Conservation (phyloP, 75 land plant species). For the Selaginella moellendorffii region DNA sequence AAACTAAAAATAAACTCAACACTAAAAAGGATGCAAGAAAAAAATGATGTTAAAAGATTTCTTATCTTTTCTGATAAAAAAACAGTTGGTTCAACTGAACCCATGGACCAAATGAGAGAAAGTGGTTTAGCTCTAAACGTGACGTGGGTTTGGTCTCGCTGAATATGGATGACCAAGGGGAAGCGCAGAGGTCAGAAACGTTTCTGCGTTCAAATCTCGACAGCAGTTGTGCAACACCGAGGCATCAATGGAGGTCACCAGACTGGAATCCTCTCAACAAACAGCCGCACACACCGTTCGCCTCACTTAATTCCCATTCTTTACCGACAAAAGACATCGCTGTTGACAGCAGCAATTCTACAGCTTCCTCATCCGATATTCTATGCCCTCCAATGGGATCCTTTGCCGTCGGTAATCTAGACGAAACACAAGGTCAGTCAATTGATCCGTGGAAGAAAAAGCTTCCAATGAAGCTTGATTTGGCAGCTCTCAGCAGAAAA, state of each 20-base stretch:
- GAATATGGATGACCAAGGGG: conserved; percentile 5
- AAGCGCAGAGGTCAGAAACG: conserved; percentile 4
- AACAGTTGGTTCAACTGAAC: neutral
- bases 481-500: conserved; percentile 12
- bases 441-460: conserved; percentile 12
- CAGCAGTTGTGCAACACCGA: conserved; percentile 8
- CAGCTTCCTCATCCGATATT: neutral
- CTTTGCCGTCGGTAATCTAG: conserved; percentile 5
- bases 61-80: too few species aligned
- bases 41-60: too few species aligned
- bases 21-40: too few species aligned
- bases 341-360: neutral
- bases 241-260: conserved; percentile 17
- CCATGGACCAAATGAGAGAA: neutral
- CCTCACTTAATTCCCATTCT: neutral
- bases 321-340: neutral
- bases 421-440: neutral
- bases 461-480: conserved; percentile 14
- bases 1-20: too few species aligned
- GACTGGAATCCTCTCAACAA: conserved; percentile 11
- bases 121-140: too few species aligned
- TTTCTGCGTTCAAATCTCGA: neutral
- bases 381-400: conserved; percentile 17
- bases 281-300: neutral
- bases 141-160: too few species aligned